A percentile compares a stretch with the other conserved stretches of the same genome.
Conservation (phyloP, 176 grass and related monocot species). For the Metroxylon sagu region DNA sequence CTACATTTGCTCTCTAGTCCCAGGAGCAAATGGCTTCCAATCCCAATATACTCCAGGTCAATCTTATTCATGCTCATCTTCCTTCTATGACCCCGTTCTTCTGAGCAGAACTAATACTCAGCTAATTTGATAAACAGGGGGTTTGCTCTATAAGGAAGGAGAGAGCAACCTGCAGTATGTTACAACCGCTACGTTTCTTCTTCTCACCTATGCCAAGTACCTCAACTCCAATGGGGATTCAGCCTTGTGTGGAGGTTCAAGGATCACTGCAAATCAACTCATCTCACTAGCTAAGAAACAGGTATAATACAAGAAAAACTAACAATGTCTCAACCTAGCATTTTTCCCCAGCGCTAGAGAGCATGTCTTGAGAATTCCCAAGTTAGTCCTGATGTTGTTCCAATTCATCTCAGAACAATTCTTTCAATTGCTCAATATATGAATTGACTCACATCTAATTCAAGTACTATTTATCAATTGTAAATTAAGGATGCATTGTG, state of each 20-base stretch:
- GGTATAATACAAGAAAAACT: not conserved
- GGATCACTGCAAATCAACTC: conserved; percentile 27
- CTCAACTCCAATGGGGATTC: conserved; percentile 21
- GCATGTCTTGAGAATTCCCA: no score
- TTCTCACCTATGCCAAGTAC: conserved; percentile 62
- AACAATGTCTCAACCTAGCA: no score
- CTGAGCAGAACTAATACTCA: not conserved
- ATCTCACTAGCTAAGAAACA: conserved; percentile 47
- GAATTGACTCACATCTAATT: no score
- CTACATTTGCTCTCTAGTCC: conserved; percentile 61
- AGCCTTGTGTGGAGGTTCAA: conserved; percentile 22
- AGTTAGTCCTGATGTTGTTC: no score
- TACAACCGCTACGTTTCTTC: conserved; percentile 66
- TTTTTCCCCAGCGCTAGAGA: no score
- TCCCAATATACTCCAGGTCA: conserved; percentile 57
- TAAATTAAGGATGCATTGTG: no score
- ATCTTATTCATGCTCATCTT: not conserved
- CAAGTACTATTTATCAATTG: no score
- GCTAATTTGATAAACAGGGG: conserved; percentile 13
- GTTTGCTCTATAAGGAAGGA: conserved; percentile 52
- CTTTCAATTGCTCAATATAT: no score
- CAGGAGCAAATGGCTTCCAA: conserved; percentile 41
- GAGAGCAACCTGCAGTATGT: conserved; percentile 89
- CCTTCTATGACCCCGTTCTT: not conserved
- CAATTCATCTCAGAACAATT: no score